A percentile compares a stretch with the other conserved stretches of the same genome.
phyloP scores from a whole-genome alignment of 352 stramenopile species.

The Aphanomyces invadans region DNA sequence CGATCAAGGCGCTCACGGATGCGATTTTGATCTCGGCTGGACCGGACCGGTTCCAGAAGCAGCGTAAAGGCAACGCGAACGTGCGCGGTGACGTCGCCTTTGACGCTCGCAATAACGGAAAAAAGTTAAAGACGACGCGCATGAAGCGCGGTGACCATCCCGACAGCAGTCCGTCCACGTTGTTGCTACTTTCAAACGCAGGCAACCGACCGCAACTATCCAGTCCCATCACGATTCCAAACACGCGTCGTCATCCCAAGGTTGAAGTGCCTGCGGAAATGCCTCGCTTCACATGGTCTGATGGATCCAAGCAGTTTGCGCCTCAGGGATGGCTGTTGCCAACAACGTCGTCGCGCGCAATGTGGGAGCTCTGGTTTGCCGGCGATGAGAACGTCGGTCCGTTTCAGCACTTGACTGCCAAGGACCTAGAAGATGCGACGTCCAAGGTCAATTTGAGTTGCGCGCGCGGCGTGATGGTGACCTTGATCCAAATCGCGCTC shows the following conservation, averaged over 20 bases:
- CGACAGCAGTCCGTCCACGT: constrained; percentile 9
- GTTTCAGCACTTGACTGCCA: constrained; percentile 9
- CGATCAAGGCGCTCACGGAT: constrained; percentile 1
- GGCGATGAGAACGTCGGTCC: not conserved
- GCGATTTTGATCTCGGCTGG: constrained; percentile 11
- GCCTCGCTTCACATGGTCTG: not conserved
- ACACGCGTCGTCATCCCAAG: constrained; percentile 11
- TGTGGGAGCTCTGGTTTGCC: constrained; percentile 10
- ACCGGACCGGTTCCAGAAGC: not conserved
- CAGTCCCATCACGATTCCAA: constrained; percentile 7
- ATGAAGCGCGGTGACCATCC: not conserved
- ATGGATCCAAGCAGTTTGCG: constrained; percentile 15
- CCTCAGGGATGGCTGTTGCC: constrained; percentile 2
- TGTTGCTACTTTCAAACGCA: not conserved
- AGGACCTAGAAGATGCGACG: constrained; percentile 15
- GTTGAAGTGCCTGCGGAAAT: not conserved
- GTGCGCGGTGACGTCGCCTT: not conserved
- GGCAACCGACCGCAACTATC: not conserved
- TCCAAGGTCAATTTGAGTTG: constrained; percentile 8
- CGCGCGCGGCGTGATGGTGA: constrained; percentile 8
- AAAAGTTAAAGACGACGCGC: not conserved
- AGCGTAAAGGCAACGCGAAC: not conserved
- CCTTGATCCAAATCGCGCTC: constrained; percentile 6
- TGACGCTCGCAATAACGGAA: not conserved
- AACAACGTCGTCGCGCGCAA: constrained; percentile 5